Conservation (phyloP, 2,329 filamentous ascomycete genomes). For the Verticillium zaregamsianum region DNA sequence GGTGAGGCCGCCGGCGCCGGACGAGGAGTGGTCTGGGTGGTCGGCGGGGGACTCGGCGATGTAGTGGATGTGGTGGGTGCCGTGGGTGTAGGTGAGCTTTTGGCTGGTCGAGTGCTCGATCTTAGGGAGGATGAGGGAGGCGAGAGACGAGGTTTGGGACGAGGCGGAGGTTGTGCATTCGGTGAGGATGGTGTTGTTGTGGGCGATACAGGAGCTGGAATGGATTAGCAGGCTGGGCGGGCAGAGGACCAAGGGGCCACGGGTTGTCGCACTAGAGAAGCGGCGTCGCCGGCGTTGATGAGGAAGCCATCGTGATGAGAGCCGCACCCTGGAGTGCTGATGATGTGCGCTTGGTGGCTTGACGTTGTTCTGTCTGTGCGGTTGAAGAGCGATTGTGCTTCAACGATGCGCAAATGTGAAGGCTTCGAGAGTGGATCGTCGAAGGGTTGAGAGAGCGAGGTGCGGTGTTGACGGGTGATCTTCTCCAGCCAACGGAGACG, state of each 20-base stretch:
- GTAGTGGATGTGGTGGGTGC: constrained; percentile 91
- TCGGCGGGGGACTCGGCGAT: constrained; percentile 77
- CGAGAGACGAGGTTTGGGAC: constrained; percentile 78
- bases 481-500: neutral
- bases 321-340: neutral
- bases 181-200: constrained; percentile 86
- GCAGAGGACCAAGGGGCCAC: neutral
- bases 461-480: neutral
- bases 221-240: neutral
- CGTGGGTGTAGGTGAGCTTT: constrained; percentile 93
- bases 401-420: neutral
- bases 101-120: constrained; percentile 76
- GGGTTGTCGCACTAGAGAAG: constrained; percentile 63
- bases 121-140: constrained; percentile 91
- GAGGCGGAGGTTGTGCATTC: constrained; percentile 88
- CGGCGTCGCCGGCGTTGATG: constrained; percentile 62
- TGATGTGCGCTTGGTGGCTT: neutral
- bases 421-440: neutral
- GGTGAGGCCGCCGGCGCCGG: constrained; percentile 69
- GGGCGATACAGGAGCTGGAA: constrained; percentile 82
- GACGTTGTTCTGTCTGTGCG: neutral
- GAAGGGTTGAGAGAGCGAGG: neutral
- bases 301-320: constrained; percentile 58
- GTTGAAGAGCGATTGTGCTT: neutral
- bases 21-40: constrained; percentile 49